Evolutionary conservation across 2,329 filamentous ascomycete genomes (phyloP).

Genomic region (Botrytis paeoniae): DNA sequence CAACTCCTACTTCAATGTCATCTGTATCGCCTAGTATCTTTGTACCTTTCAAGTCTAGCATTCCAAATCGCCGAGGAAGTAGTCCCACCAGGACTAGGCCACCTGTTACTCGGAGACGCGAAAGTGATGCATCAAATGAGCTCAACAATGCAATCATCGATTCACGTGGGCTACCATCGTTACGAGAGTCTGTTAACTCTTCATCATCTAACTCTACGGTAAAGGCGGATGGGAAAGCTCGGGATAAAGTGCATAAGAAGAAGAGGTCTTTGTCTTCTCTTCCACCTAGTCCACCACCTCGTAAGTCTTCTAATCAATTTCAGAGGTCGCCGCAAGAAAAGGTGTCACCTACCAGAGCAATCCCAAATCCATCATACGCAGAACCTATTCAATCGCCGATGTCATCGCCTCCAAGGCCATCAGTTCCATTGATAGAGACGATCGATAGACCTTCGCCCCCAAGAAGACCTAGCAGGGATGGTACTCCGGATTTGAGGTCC

Average conservation of each 20-base stretch:
- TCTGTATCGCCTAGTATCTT: conserved; percentile 68
- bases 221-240: conserved; percentile 49
- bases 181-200: conserved; percentile 68
- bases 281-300: conserved; percentile 59
- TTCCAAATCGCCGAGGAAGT: conserved; percentile 49
- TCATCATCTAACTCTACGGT: conserved; percentile 72
- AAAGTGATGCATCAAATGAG: conserved; percentile 54
- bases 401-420: not conserved
- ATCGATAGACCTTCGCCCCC: conserved; percentile 41
- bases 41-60: conserved; percentile 41
- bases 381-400: not conserved
- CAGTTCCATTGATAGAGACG: not conserved
- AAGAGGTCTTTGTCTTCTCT: conserved; percentile 46
- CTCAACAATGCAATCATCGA: conserved; percentile 47
- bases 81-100: conserved; percentile 57
- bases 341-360: conserved; percentile 43
- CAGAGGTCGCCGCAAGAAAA: conserved; percentile 40
- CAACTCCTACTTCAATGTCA: conserved; percentile 74
- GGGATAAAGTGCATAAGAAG: conserved; percentile 41
- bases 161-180: conserved; percentile 58
- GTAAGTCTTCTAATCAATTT: conserved; percentile 59
- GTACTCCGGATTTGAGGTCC: conserved; percentile 59
- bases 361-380: conserved; percentile 26
- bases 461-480: conserved; percentile 64
- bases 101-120: conserved; percentile 57